Base-by-base conservation (phyloP, 2,329 filamentous ascomycete species). In the Talaromyces sp. region DNA sequence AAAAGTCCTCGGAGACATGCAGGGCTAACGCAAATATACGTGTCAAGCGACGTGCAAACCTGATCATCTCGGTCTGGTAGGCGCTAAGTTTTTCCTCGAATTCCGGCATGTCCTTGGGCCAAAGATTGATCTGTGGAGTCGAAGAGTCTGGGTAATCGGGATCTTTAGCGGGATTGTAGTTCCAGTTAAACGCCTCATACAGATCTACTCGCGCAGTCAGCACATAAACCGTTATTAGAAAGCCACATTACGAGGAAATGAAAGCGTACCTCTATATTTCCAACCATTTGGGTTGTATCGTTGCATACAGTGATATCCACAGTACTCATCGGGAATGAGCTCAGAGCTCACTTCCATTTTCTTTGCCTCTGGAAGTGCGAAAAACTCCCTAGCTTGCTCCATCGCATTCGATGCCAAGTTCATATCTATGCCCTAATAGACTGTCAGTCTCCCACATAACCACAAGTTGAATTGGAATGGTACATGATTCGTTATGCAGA, bases 1-100 rank as follows among this genome's bases (percentile, higher is more conserved):
- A 82, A 65, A 73, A 76, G 65, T 75, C 73, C 50, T 81, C 79
- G 0, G 75, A 75, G 8, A 82, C 69, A 27, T 77, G 72, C 9
- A 82, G 72, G 4, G 79, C 77, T 31, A 81, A 71, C 0, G 80
- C 79, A 64, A 81, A 81, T 10, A 77, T 73, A 1, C 73, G 73
- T n/a, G 75, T 77, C 52, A 81, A 68, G 3, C 73, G 73, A 17
- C 79, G 75, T 33, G 59, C 59, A 61, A 61, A 61, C 19, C 43
- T 31, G 33, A 61, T 61, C 59, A 61, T 61, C 8, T 49, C 59
- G 1, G 43, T 50, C 43, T 61, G 59, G 45, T 61, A 61, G 13
- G 59, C 37, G 19, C 59, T 50, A 31, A 61, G 59, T 31, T 49
- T 50, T 39, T 61, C 59, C 17, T 61, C 59, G n/a, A 61, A 61